phyloP scores from a whole-genome alignment of 2,329 filamentous ascomycete species.

The Fusarium compactum region DNA sequence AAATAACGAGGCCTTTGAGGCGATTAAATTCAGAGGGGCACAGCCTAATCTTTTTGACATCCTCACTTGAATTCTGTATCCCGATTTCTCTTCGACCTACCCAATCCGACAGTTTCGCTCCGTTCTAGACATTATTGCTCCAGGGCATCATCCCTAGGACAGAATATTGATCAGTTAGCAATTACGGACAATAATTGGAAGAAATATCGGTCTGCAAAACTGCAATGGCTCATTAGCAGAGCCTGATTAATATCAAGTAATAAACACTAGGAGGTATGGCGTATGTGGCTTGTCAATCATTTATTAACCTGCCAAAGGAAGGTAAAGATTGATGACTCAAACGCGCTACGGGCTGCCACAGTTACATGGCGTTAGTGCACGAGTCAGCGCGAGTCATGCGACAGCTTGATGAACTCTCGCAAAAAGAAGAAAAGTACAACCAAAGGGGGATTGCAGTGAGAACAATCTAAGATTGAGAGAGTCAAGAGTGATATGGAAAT shows the following conservation, averaged over 20 bases:
- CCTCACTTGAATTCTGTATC: no score
- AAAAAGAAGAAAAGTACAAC: not conserved
- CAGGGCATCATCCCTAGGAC: no score
- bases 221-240: no score
- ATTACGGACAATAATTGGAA: no score
- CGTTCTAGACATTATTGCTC: no score
- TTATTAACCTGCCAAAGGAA: not conserved
- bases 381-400: not conserved
- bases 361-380: not conserved
- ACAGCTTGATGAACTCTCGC: not conserved
- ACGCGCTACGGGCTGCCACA: not conserved
- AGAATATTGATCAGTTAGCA: not conserved
- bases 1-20: no score
- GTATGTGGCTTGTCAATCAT: not conserved
- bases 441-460: not conserved
- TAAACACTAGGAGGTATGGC: not conserved
- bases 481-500: no score
- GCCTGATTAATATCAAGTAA: not conserved
- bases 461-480: not conserved
- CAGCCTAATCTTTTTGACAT: no score
- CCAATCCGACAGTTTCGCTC: no score
- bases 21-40: no score
- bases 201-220: no score
- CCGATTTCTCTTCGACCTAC: no score
- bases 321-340: not conserved